Conservation (phyloP, 306 rosid species). For the Cucurbita moschata region DNA sequence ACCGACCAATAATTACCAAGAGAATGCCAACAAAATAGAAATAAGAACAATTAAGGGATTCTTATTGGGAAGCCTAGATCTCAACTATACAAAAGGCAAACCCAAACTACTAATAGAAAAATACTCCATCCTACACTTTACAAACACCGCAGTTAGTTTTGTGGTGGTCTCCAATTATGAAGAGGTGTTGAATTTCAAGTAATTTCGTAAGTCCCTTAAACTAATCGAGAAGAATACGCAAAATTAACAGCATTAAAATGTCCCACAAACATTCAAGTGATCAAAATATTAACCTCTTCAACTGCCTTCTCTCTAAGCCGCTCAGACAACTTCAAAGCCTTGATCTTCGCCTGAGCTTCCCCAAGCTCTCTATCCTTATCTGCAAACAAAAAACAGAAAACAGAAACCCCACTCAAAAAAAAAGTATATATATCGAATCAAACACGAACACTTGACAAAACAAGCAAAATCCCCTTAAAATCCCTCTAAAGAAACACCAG, state of each 20-base stretch:
- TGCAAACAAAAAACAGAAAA: constrained; percentile 19
- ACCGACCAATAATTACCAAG: not conserved
- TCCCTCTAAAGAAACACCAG: constrained; percentile 20
- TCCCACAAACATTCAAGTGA: not conserved
- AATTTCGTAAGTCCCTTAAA: not conserved
- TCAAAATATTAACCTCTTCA: constrained; percentile 56
- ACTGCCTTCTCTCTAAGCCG: constrained; percentile 92
- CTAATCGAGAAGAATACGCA: not conserved
- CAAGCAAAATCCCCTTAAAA: constrained; percentile 27
- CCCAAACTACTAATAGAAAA: not conserved
- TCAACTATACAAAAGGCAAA: not conserved
- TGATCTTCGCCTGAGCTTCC: constrained; percentile 96
- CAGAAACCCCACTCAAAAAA: not conserved
- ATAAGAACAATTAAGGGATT: not conserved
- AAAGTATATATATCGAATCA: too few species aligned
- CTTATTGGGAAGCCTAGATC: not conserved
- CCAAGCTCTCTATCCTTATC: constrained; percentile 92
- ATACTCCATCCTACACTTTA: not conserved
- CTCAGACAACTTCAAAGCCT: constrained; percentile 75
- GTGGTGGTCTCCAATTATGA: not conserved
- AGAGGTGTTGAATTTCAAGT: not conserved
- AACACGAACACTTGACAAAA: not conserved
- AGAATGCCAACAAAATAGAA: not conserved
- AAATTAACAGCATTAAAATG: not conserved
- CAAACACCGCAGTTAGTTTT: not conserved